Conservation (phyloP, 352 stramenopile species). For the Globisporangium megalacanthum region DNA sequence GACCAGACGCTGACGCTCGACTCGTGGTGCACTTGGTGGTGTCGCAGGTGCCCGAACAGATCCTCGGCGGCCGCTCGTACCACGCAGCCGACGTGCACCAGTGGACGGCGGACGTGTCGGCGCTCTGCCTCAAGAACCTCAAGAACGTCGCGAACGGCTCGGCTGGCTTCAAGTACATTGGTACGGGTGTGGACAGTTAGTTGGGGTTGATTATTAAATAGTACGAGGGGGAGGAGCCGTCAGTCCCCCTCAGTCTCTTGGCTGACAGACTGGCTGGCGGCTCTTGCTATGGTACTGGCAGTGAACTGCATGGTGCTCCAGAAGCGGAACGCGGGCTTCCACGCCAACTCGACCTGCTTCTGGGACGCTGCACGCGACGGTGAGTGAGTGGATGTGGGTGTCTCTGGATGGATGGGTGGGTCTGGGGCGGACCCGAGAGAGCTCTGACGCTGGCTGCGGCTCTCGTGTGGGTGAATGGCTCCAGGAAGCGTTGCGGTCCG, state of each 20-base stretch:
- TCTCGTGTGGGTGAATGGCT: not conserved
- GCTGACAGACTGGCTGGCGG: not conserved
- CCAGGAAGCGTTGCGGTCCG: conserved; percentile 67
- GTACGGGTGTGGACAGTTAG: conserved; percentile 16
- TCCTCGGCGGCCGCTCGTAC: conserved; percentile 62
- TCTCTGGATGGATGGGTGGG: no score
- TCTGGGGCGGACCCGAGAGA: no score
- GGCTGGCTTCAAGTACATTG: conserved; percentile 87
- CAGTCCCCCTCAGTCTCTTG: not conserved
- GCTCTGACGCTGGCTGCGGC: conserved; percentile 1
- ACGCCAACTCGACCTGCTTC: conserved; percentile 86
- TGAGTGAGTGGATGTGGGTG: conserved; percentile 15
- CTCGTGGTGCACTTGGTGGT: not conserved
- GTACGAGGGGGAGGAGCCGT: not conserved
- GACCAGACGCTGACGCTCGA: no score
- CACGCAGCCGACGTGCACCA: conserved; percentile 76
- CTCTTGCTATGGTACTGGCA: conserved; percentile 11
- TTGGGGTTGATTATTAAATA: conserved; percentile 7
- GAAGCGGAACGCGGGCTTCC: conserved; percentile 83
- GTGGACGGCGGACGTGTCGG: conserved; percentile 77
- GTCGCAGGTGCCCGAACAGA: conserved; percentile 60
- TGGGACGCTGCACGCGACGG: conserved; percentile 83
- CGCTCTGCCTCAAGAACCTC: conserved; percentile 76
- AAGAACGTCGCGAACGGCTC: conserved; percentile 80
- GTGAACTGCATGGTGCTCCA: conserved; percentile 87